Conservation (phyloP, 768 basidiomycete species). For the Russula brevipes region DNA sequence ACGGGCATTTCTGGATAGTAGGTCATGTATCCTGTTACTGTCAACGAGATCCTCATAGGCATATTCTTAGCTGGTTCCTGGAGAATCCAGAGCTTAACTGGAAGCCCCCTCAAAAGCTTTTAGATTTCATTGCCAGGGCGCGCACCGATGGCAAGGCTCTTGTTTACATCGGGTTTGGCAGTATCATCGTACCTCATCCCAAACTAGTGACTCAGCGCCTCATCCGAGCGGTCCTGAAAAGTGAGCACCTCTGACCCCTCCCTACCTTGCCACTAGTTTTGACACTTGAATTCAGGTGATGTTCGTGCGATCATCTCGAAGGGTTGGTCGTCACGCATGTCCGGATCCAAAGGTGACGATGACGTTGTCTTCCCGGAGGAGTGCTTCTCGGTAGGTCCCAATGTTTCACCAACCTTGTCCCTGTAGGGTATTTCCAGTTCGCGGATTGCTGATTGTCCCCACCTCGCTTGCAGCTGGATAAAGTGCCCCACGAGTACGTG, state of each 20-base stretch:
- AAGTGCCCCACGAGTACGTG: slow-evolving; percentile 56
- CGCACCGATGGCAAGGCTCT: slow-evolving; percentile 50
- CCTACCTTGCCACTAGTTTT: neutral
- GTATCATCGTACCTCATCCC: slow-evolving; percentile 60
- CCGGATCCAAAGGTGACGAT: slow-evolving; percentile 35
- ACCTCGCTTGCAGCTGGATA: slow-evolving; percentile 41
- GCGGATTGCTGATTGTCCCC: slow-evolving; percentile 5
- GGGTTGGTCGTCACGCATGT: slow-evolving; percentile 61
- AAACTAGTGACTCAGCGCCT: slow-evolving; percentile 49
- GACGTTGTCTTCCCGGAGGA: slow-evolving; percentile 47
- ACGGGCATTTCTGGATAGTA: slow-evolving; percentile 54
- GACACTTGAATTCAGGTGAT: slow-evolving; percentile 37
- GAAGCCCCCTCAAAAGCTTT: slow-evolving; percentile 46
- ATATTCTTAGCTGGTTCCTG: slow-evolving; percentile 51
- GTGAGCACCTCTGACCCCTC: slow-evolving; percentile 33
- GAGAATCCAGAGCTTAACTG: slow-evolving; percentile 58
- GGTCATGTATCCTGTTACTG: slow-evolving; percentile 9
- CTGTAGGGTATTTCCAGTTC: neutral
- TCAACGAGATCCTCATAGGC: slow-evolving; percentile 3
- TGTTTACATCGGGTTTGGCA: slow-evolving; percentile 70
- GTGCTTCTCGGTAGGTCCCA: slow-evolving; percentile 39
- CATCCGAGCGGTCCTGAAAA: slow-evolving; percentile 55
- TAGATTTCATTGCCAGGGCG: slow-evolving; percentile 53
- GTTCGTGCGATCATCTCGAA: slow-evolving; percentile 65
- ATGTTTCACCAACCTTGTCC: slow-evolving; percentile 13